Base-by-base conservation (phyloP, 2,329 filamentous ascomycete genomes). In the Sarocladium oryzae region DNA sequence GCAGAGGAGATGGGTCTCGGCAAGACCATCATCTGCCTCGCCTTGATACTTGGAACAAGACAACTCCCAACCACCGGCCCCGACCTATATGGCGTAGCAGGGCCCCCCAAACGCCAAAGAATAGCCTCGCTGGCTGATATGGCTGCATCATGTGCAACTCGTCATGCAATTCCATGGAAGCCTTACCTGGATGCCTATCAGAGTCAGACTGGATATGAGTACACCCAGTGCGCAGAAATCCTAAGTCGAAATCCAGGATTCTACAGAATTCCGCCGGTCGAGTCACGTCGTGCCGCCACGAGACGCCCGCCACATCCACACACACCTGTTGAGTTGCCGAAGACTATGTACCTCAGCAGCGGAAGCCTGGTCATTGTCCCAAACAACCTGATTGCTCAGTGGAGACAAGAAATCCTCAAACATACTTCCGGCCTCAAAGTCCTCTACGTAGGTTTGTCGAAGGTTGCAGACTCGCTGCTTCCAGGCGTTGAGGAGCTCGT, bases 1-100 rank as follows among this genome's bases (percentile, higher is more conserved):
- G 86, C 87, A 0, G 88, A 93, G 61, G 85, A 88, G 56, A 91
- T 91, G 87, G 86, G 85, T 5, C 70, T 79, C 0, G 91, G 92
- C 0, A 97, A 96, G 70, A 96, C 92, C 0, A 69, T 96, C 23
- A 95, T 96, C 10, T 92, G 87, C 56, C 69, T 97, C 16, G 76
- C 85, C 6, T 69, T 89, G 2, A 83, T 96, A 35, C 72, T 95
- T 23, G 84, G 89, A 2, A 95, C 89, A 0, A 82, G 79, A 58
- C 74, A 83, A 28, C 78, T 91, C 55, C 78, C 83, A 10, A 79
- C 88, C 4, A 69, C 74, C 16, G 78, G 86, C 3, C 85, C 91
- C 2, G 75, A 82, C 2, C 64, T 84, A 50, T 80, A 85, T 60
- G 69, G 76, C 57, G 38, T 61, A 53, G 55, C 65, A 52, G 60